Base-by-base conservation (phyloP, 352 stramenopile species). In the Elongisporangium prolatum region DNA sequence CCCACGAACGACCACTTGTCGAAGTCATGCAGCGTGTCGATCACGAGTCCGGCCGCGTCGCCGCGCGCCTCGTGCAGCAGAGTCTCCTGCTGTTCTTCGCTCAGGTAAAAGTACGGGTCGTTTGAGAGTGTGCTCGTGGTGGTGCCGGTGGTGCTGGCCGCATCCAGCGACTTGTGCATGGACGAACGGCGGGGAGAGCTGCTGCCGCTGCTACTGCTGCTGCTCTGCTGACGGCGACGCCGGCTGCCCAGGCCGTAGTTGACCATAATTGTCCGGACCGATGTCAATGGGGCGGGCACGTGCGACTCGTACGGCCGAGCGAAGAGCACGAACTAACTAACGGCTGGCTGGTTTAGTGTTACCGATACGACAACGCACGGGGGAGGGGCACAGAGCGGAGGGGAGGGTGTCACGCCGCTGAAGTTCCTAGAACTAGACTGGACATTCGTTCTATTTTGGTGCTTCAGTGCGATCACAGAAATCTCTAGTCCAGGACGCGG, bases 1-100 rank as follows among this genome's bases (percentile, higher is more conserved):
- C 72, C 75, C 22, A 84, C 67, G 54, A 84, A 87, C 44, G 77
- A 71, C 80, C 80, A 89, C 64, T 89, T 89, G 60, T 80, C 68
- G 7, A 71, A 63, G 68, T 85, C 77, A 48, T 71, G 74, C 25
- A 87, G 69, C 25, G 76, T 68, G 62, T 89, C 77, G 52, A 88
- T 69, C 21, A 88, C 62, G 20, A 89, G 64, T 21, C 71, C 75
- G 10, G 80, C 75, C 20, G 80, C 77, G 21, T 86, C 82, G 21
- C 67, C 65, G 17, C 80, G 77, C 34, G 73, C 75, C 24, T 86
- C 71, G 21, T 64, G 54, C 3, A 89, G 52, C 16, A 88, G 67
- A 20, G 67, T 68, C 34, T 76, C 67, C 57, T 85, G 64, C 44
- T 89, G 80, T 10, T 70, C 58, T 0, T 80, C 69, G 50, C 54